These are phyloP conservation scores for Daedaleopsis sinensis DNA, from an alignment of 768 basidiomycete genomes.

Conservation along the genomic window DNA sequence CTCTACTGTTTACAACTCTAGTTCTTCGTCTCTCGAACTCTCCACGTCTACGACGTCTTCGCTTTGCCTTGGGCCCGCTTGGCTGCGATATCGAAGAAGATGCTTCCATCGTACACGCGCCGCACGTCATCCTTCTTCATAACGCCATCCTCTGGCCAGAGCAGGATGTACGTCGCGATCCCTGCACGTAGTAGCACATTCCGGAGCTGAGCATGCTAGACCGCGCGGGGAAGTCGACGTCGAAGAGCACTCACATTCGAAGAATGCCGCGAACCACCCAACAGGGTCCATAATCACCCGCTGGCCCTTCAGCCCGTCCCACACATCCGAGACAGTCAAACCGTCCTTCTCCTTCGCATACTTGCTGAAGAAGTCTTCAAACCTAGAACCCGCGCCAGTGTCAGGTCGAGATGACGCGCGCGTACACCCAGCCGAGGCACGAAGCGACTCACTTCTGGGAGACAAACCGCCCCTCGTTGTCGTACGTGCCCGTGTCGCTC, in stretches of 20 bases:
- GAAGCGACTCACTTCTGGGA: constrained; percentile 31
- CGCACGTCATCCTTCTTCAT: constrained; percentile 46
- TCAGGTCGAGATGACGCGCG: not conserved
- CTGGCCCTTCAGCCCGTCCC: constrained; percentile 38
- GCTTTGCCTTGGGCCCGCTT: constrained; percentile 21
- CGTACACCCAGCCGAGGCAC: not conserved
- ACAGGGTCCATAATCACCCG: constrained; percentile 40
- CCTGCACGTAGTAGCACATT: constrained; percentile 15
- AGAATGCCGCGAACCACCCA: constrained; percentile 38
- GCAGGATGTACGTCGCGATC: constrained; percentile 40
- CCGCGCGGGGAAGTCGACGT: not conserved
- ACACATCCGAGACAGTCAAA: constrained; percentile 31
- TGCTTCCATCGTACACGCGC: constrained; percentile 43
- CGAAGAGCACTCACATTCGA: constrained; percentile 35
- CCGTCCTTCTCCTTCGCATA: constrained; percentile 30
- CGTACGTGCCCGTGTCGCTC: constrained; percentile 45
- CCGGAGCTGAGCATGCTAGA: not conserved
- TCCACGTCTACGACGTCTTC: constrained; percentile 1
- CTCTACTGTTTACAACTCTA: too few species aligned
- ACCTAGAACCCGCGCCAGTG: constrained; percentile 18
- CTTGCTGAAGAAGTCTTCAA: constrained; percentile 48
- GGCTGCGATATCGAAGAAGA: constrained; percentile 38
- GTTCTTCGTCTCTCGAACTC: too few species aligned
- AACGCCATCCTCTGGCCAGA: constrained; percentile 43
- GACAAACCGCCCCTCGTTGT: constrained; percentile 44